Evolutionary conservation across 2,329 filamentous ascomycete genomes (phyloP).

Genomic region (Exophiala spinifera): DNA sequence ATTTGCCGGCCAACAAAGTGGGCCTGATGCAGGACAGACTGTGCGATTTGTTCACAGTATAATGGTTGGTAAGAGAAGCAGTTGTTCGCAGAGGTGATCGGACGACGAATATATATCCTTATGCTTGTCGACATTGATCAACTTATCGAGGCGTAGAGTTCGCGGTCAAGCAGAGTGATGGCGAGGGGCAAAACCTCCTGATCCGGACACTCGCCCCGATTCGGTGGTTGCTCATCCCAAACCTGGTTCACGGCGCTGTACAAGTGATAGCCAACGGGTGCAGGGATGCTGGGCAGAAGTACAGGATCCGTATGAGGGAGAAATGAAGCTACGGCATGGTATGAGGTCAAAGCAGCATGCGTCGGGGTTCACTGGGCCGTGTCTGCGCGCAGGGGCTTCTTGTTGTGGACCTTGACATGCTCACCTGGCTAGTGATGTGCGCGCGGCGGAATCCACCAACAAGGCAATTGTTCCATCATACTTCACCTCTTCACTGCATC

Average conservation of each 20-base stretch:
- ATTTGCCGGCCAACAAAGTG: too few species aligned
- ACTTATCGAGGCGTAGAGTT: not conserved
- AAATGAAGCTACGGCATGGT: not conserved
- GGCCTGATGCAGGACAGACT: too few species aligned
- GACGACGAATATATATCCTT: not conserved
- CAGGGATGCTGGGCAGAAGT: too few species aligned
- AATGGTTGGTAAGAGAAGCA: too few species aligned
- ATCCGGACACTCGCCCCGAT: not conserved
- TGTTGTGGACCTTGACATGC: too few species aligned
- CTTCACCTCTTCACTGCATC: not conserved
- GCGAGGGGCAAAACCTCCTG: conserved; percentile 1
- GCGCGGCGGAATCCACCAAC: not conserved
- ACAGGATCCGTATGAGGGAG: not conserved
- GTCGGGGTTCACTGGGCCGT: too few species aligned
- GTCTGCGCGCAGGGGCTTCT: too few species aligned
- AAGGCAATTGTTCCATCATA: not conserved
- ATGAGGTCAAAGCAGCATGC: not conserved
- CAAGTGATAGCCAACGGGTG: not conserved
- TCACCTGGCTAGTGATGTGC: too few species aligned
- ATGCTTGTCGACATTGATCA: not conserved
- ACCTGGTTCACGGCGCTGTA: not conserved
- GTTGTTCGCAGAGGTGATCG: too few species aligned
- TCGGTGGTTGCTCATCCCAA: not conserved
- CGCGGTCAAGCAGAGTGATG: not conserved
- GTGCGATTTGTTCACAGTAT: too few species aligned